Base-by-base conservation (phyloP, 805 yeast genomes). In the Ogataea methanolica region DNA sequence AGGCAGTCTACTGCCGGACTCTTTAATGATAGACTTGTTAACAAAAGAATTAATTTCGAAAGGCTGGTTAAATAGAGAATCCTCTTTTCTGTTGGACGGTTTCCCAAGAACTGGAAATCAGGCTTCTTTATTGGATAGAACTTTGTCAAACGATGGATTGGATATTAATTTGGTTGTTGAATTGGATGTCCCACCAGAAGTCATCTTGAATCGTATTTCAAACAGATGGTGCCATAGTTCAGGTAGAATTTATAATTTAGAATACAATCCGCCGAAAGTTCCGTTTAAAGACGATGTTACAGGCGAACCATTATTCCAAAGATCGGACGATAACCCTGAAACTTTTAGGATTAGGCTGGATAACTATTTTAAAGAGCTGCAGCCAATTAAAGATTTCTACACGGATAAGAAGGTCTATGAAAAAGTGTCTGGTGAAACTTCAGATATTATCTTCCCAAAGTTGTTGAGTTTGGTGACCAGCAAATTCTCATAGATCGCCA, bases 141-240 rank as follows among this genome's bases (percentile, higher is more conserved):
- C 70, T 6, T 68, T 85, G 46, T 52, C 46, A 1, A 55, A 64
- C 9, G 49, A 65, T 33, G 55, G 68, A 3, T 66, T 83, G 1
- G 61, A 67, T 14, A 61, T 91, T 46, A 89, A 88, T 57, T 61
- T 85, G 51, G 96, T 90, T n/a, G 86, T 92, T 4, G 94, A 89
- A 60, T 68, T 91, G 40, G 82, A 84, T 49, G 97, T 92, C 6
- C 96, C 96, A n/a, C 85, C 85, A 46, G 73, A 73, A n/a, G 87
- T 85, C 6, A 91, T 91, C 26, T 66, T 90, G 23, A 83, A 83
- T 34, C 74, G 98, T 60, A 88, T 92, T 19, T 86, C 85, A 57
- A 85, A 88, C 51, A 69, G 97, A 55, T 89, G 88, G 83, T 85
- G 90, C 37, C 97, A 91, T 65, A 80, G 87, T 0, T 86, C 96